Percentiles rank a stretch among this genome's conserved stretches.
phyloP scores from a whole-genome alignment of 2,329 filamentous ascomycete genomes.

The Neofusicoccum umdonicola region DNA sequence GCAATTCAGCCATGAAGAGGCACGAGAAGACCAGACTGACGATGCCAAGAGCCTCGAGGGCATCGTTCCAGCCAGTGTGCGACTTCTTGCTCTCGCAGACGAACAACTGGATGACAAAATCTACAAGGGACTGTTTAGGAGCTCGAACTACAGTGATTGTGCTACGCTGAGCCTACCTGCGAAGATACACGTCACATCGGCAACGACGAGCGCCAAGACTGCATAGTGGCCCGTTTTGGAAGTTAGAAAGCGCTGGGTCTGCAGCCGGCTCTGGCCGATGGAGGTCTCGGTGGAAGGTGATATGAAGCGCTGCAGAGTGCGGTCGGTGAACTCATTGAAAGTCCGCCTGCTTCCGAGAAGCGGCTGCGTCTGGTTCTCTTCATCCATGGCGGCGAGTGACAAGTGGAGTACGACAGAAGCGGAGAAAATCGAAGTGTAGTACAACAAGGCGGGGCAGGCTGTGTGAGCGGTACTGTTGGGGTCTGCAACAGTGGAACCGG shows the following conservation, averaged over 20 bases:
- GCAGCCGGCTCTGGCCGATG: slow-evolving; percentile 20
- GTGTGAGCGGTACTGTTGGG: not conserved
- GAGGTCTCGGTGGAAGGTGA: not conserved
- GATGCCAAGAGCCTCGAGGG: slow-evolving; percentile 47
- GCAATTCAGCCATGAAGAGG: slow-evolving; percentile 64
- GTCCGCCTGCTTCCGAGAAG: slow-evolving; percentile 10
- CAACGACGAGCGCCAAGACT: slow-evolving; percentile 48
- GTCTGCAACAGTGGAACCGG: not conserved
- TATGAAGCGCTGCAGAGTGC: not conserved
- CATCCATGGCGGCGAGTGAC: slow-evolving; percentile 1
- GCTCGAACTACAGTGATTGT: not conserved
- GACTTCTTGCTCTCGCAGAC: slow-evolving; percentile 44
- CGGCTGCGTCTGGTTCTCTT: slow-evolving; percentile 10
- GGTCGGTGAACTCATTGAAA: not conserved
- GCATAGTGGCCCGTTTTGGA: slow-evolving; percentile 51
- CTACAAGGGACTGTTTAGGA: slow-evolving; percentile 21
- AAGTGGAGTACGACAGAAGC: not conserved
- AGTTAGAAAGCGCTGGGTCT: slow-evolving; percentile 39
- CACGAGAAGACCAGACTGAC: slow-evolving; percentile 60
- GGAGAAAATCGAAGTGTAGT: not conserved
- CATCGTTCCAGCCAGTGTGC: slow-evolving; percentile 32
- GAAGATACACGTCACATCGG: slow-evolving; percentile 54
- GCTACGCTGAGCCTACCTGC: slow-evolving; percentile 27
- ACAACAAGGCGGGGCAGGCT: not conserved
- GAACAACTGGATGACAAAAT: slow-evolving; percentile 51